These are phyloP conservation scores for Ruellia speciosa DNA, from an alignment of 305 asterid species.

Conservation along the genomic window DNA sequence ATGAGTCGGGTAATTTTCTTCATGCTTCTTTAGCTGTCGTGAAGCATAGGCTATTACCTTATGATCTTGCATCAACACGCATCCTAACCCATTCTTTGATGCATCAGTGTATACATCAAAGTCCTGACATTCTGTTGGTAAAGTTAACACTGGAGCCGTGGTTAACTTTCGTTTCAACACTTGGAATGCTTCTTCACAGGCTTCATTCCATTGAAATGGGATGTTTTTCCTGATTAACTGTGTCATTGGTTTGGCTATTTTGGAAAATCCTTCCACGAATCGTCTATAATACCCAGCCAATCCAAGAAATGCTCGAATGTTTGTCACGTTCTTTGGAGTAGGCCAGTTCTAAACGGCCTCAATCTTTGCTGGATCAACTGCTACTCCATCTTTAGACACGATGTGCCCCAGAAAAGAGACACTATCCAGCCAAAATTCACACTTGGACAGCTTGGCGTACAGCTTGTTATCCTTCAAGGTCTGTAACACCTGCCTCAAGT, in stretches of 20 bases:
- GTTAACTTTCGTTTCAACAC: too few relatives aligned
- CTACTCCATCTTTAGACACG: background rate
- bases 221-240: background rate
- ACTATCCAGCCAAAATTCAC: conserved; percentile 10
- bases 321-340: background rate
- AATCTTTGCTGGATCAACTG: background rate
- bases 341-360: conserved; percentile 2
- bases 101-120: background rate
- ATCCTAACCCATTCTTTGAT: background rate
- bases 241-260: background rate
- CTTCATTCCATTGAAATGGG: background rate
- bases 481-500: background rate
- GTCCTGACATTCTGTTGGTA: background rate
- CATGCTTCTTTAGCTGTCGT: background rate
- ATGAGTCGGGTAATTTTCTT: background rate
- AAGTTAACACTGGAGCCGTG: too few relatives aligned
- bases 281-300: conserved; percentile 1
- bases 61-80: background rate
- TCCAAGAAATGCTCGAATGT: background rate
- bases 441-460: conserved; percentile 5
- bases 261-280: background rate
- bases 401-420: conserved; percentile 8
- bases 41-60: background rate
- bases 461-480: too few relatives aligned
- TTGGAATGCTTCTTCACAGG: too few relatives aligned